A percentile compares a stretch with the other conserved stretches of the same genome.
Evolutionary conservation across 2,329 filamentous ascomycete genomes (phyloP).

Genomic region (Hymenoscyphus linearis): DNA sequence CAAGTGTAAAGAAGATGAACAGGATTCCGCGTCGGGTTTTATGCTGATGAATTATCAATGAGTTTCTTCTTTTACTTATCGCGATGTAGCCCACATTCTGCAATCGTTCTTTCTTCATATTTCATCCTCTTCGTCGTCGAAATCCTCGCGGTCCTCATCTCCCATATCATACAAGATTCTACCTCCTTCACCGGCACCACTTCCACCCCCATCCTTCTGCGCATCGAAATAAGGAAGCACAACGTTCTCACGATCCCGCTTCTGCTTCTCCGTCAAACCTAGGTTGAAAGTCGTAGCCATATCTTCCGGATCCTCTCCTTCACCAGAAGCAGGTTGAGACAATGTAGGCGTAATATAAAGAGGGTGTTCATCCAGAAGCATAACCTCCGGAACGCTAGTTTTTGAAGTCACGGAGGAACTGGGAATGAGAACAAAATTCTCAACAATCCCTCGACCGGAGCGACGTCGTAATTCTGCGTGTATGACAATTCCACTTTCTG

Average conservation of each 20-base stretch:
- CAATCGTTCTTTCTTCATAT: constrained; percentile 17
- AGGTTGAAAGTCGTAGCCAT: constrained; percentile 78
- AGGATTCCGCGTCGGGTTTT: not conserved
- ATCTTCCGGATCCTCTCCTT: constrained; percentile 40
- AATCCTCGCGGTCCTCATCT: constrained; percentile 92
- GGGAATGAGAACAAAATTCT: constrained; percentile 53
- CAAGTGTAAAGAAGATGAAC: not conserved
- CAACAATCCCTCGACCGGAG: constrained; percentile 35
- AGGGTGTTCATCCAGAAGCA: constrained; percentile 73
- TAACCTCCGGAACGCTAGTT: constrained; percentile 9
- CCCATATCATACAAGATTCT: constrained; percentile 97
- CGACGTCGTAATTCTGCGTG: constrained; percentile 83
- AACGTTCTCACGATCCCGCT: constrained; percentile 78
- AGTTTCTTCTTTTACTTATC: not conserved
- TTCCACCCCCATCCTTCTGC: constrained; percentile 67
- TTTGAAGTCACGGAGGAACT: constrained; percentile 8
- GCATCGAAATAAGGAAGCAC: constrained; percentile 96
- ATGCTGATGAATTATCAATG: not conserved
- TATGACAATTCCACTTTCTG: constrained; percentile 48
- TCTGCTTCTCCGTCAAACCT: constrained; percentile 84
- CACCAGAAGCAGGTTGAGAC: constrained; percentile 23
- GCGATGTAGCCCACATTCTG: not conserved
- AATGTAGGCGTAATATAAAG: constrained; percentile 51
- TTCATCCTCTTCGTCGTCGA: constrained; percentile 77
- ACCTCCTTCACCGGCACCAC: constrained; percentile 74